These are phyloP conservation scores for Zygosaccharomyces pseudobailii DNA, from an alignment of 1,139 yeast genomes.

Conservation along the genomic window DNA sequence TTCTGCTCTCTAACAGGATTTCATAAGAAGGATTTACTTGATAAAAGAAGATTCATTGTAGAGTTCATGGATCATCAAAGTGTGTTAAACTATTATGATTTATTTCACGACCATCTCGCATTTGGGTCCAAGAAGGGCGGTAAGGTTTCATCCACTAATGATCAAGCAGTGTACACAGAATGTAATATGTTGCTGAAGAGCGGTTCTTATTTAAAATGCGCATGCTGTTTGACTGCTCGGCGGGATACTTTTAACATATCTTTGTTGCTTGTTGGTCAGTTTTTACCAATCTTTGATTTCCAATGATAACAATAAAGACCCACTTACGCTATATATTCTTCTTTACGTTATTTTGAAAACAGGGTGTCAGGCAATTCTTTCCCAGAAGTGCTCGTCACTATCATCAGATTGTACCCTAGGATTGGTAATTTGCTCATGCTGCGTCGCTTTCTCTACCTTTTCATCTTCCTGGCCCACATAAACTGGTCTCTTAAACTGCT, in stretches of 20 bases:
- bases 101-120: constrained; percentile 69
- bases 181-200: constrained; percentile 58
- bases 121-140: constrained; percentile 53
- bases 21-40: constrained; percentile 31
- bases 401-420: constrained; percentile 23
- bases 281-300: constrained; percentile 55
- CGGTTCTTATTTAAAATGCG: constrained; percentile 44
- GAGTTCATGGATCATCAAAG: constrained; percentile 82
- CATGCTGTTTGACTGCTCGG: constrained; percentile 84
- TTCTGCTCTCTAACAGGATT: constrained; percentile 58
- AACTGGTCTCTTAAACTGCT: constrained; percentile 42
- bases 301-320: constrained; percentile 5
- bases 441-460: neutral
- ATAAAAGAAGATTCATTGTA: constrained; percentile 57
- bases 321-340: neutral
- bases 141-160: constrained; percentile 13
- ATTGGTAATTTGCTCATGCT: constrained; percentile 8
- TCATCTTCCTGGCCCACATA: constrained; percentile 22
- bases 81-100: constrained; percentile 76
- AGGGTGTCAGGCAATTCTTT: constrained; percentile 5
- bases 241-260: constrained; percentile 90
- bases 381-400: constrained; percentile 18
- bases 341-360: neutral
- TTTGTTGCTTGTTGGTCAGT: constrained; percentile 88
- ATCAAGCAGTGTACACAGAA: constrained; percentile 47